These are phyloP conservation scores for Aspergillus niger DNA, from an alignment of 2,329 filamentous ascomycete genomes.

Conservation along the genomic window DNA sequence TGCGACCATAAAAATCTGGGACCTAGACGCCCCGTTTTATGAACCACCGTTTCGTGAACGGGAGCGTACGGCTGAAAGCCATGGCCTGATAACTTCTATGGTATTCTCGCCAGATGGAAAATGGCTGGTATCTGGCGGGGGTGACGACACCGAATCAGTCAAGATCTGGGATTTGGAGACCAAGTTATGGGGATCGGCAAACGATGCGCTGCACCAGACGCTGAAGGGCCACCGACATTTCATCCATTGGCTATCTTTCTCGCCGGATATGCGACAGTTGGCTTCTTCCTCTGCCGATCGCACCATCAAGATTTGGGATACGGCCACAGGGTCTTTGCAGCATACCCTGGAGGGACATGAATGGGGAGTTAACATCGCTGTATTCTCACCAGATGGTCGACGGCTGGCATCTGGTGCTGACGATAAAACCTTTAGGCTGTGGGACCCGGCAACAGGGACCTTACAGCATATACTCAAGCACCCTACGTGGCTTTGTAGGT, in stretches of 20 bases:
- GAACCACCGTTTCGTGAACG: too few species aligned
- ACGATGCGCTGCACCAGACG: neutral
- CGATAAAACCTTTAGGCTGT: neutral
- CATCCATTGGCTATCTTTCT: neutral
- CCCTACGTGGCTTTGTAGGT: neutral
- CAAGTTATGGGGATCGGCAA: neutral
- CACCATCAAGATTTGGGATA: neutral
- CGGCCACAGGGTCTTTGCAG: neutral
- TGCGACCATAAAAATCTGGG: neutral
- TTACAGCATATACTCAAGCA: neutral
- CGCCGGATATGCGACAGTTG: neutral
- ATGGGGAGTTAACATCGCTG: neutral
- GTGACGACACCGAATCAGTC: fast-evolving
- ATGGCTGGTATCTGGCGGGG: neutral
- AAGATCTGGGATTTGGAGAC: neutral
- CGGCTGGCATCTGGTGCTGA: neutral
- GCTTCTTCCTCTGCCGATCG: neutral
- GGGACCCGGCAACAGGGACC: neutral
- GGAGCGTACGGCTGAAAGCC: too few species aligned
- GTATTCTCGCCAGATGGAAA: neutral
- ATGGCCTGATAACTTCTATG: neutral
- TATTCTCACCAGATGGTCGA: neutral
- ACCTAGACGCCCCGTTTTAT: neutral
- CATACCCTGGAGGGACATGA: neutral
- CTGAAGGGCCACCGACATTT: neutral